Percentiles rank a stretch among this genome's conserved stretches.
These are phyloP conservation scores for Penicillium canariense DNA, from an alignment of 495 filamentous ascomycete species.

Conservation along the genomic window DNA sequence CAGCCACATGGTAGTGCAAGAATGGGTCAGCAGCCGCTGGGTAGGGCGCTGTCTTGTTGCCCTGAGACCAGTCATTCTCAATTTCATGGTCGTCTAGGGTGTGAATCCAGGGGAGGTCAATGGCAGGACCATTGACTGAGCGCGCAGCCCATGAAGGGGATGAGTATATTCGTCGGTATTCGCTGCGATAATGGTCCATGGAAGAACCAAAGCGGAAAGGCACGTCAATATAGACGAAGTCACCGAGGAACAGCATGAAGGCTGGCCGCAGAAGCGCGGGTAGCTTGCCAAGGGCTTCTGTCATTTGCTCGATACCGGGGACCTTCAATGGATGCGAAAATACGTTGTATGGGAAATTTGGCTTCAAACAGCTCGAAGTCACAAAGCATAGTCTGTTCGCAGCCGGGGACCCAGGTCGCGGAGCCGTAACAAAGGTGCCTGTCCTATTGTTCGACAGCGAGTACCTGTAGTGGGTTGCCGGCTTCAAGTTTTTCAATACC, in stretches of 20 bases:
- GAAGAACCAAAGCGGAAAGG: conserved; percentile 72
- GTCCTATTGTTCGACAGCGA: conserved; percentile 77
- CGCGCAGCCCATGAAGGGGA: conserved; percentile 78
- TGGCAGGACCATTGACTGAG: conserved; percentile 42
- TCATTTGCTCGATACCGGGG: conserved; percentile 69
- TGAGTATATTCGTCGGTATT: conserved; percentile 90
- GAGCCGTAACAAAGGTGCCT: conserved; percentile 73
- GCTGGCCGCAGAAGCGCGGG: conserved; percentile 57
- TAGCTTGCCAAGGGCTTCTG: conserved; percentile 54
- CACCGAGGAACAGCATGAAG: conserved; percentile 98
- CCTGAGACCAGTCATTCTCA: conserved; percentile 78
- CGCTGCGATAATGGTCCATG: conserved; percentile 74
- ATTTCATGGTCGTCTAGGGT: conserved; percentile 97
- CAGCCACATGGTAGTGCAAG: conserved; percentile 75
- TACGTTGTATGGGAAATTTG: conserved; percentile 82
- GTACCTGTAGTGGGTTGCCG: conserved; percentile 74
- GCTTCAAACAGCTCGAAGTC: conserved; percentile 87
- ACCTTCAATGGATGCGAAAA: conserved; percentile 78
- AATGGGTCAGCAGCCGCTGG: conserved; percentile 79
- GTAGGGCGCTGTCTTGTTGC: conserved; percentile 70
- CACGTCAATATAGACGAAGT: conserved; percentile 97
- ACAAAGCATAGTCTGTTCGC: conserved; percentile 77
- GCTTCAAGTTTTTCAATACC: conserved; percentile 50
- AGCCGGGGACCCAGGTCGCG: conserved; percentile 58
- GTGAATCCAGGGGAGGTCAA: conserved; percentile 89